Conservation (phyloP, 805 yeast species). For the Yarrowia sp. region DNA sequence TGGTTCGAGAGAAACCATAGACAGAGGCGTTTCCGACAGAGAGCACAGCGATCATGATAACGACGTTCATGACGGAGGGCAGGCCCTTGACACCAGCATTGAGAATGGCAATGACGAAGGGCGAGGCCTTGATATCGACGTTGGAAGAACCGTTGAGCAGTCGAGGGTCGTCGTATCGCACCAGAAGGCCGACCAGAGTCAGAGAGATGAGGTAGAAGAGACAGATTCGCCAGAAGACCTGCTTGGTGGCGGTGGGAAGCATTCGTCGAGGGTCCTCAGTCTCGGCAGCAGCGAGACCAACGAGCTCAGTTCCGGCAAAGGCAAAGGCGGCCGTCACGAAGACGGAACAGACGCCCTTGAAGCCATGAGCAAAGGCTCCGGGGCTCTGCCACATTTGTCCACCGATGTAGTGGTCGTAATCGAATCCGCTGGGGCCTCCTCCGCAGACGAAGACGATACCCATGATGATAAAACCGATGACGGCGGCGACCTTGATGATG, state of each 20-base stretch:
- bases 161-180: conserved; percentile 53
- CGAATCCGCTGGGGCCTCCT: conserved; percentile 47
- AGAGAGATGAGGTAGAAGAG: conserved; percentile 57
- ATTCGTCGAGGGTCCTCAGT: conserved; percentile 59
- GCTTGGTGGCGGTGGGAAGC: conserved; percentile 66
- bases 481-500: conserved; percentile 53
- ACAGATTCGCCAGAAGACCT: conserved; percentile 71
- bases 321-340: conserved; percentile 67
- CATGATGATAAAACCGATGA: conserved; percentile 55
- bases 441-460: conserved; percentile 56
- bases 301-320: conserved; percentile 64
- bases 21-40: conserved; percentile 76
- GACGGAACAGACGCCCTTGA: conserved; percentile 63
- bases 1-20: conserved; percentile 64
- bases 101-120: conserved; percentile 70
- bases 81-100: conserved; percentile 63
- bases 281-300: conserved; percentile 69
- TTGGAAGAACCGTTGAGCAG: conserved; percentile 47
- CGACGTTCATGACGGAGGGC: conserved; percentile 66
- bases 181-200: conserved; percentile 58
- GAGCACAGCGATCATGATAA: conserved; percentile 61
- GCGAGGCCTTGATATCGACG: conserved; percentile 67
- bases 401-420: conserved; percentile 49
- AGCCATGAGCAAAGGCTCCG: conserved; percentile 63
- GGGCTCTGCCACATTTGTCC: conserved; percentile 57